Conservation (phyloP, 164 flowering plant species). For the Umbilicus rupestris region DNA sequence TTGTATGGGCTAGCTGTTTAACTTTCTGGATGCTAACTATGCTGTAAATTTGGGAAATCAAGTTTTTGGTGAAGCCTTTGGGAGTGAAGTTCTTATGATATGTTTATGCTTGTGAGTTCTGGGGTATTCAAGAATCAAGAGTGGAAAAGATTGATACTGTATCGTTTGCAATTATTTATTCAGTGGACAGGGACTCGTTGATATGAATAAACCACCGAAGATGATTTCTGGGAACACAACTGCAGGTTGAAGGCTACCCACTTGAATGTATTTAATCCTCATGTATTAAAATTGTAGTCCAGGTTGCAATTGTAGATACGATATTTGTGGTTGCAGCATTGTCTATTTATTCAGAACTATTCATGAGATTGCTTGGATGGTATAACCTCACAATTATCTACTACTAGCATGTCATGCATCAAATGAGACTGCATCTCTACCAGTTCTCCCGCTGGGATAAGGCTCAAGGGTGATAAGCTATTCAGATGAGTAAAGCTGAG, state of each 20-base stretch:
- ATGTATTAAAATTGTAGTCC: background rate
- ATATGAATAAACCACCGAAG: constrained; percentile 84
- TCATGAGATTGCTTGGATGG: constrained; percentile 99
- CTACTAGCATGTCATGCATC: constrained; percentile 89
- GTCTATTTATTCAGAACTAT: constrained; percentile 79
- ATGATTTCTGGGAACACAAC: constrained; percentile 94
- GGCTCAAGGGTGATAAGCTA: constrained; percentile 67
- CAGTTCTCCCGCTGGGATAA: constrained; percentile 91
- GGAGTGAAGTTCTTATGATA: too few relatives aligned
- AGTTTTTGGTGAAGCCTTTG: too few relatives aligned
- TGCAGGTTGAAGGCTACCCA: constrained; percentile 32
- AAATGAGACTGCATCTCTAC: constrained; percentile 88
- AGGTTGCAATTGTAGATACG: background rate
- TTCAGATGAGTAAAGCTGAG: background rate
- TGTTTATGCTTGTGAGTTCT: too few relatives aligned
- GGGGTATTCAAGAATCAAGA: too few relatives aligned
- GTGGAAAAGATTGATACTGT: background rate
- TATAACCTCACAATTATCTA: constrained; percentile 80
- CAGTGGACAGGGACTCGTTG: constrained; percentile 58
- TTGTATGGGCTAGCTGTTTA: too few relatives aligned
- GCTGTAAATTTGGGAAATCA: too few relatives aligned
- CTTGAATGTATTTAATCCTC: background rate
- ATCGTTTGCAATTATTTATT: background rate
- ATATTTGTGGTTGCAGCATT: constrained; percentile 43
- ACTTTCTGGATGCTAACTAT: too few relatives aligned